Evolutionary conservation across 768 basidiomycete species (phyloP).

Genomic region (Mycena crocata): DNA sequence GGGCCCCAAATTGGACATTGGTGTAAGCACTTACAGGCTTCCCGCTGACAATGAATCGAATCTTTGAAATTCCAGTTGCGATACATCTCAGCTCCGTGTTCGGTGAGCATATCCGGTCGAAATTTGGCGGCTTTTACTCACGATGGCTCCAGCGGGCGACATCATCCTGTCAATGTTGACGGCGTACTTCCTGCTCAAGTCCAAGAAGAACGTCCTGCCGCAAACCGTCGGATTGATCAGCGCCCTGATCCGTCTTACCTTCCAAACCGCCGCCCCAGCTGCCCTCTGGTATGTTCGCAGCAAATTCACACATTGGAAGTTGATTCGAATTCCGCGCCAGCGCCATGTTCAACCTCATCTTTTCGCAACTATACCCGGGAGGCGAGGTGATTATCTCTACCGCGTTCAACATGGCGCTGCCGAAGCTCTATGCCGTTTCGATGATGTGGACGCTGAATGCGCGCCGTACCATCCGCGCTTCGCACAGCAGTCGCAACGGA

Average conservation of each 20-base stretch:
- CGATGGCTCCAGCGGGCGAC: constrained; percentile 41
- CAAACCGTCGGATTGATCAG: constrained; percentile 45
- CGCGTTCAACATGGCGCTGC: constrained; percentile 45
- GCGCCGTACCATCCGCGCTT: constrained; percentile 38
- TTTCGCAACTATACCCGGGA: constrained; percentile 44
- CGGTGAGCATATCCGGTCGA: constrained; percentile 27
- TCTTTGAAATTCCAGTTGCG: constrained; percentile 37
- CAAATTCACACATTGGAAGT: no score
- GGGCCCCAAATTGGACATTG: constrained; percentile 37
- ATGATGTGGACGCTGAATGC: constrained; percentile 54
- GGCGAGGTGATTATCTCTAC: constrained; percentile 39
- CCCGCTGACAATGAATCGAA: not conserved
- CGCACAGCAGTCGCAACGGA: constrained; percentile 23
- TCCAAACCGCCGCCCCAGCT: constrained; percentile 47
- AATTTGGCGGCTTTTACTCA: not conserved
- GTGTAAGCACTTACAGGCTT: constrained; percentile 37
- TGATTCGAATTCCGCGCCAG: no score
- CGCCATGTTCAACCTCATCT: constrained; percentile 49
- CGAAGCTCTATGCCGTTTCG: constrained; percentile 49
- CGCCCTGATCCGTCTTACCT: constrained; percentile 45
- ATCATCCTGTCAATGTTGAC: constrained; percentile 40
- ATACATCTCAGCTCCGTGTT: constrained; percentile 42
- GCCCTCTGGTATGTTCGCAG: constrained; percentile 48
- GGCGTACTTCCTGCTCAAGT: constrained; percentile 44
- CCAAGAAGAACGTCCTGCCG: constrained; percentile 42